phyloP scores from a whole-genome alignment of 257 asterid species.

The Ehretia macrophylla region DNA sequence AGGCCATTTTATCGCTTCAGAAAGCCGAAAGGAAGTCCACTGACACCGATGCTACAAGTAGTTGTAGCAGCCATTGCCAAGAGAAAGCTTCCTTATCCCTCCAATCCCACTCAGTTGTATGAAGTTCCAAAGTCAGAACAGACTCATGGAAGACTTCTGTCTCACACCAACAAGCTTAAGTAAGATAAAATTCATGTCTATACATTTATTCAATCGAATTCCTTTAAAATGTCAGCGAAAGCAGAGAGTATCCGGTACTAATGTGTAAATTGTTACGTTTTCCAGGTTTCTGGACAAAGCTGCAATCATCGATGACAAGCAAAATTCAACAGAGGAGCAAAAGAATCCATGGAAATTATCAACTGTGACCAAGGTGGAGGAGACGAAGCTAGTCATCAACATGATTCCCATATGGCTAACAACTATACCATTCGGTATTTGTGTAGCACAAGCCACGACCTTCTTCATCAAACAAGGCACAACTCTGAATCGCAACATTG shows the following conservation, averaged over 20 bases:
- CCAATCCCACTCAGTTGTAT: conserved; percentile 36
- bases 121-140: conserved; percentile 51
- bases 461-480: conserved; percentile 76
- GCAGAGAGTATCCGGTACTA: neutral
- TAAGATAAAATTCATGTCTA: too few species aligned
- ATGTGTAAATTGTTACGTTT: neutral
- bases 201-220: too few species aligned
- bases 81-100: conserved; percentile 46
- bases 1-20: conserved; percentile 62
- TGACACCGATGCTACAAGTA: conserved; percentile 67
- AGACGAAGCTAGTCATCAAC: conserved; percentile 57
- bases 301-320: conserved; percentile 47
- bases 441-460: conserved; percentile 64
- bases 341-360: conserved; percentile 55
- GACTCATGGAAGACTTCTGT: conserved; percentile 44
- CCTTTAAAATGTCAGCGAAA: too few species aligned
- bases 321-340: conserved; percentile 15
- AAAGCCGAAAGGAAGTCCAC: conserved; percentile 60
- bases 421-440: conserved; percentile 59
- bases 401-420: conserved; percentile 79
- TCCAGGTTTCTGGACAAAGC: conserved; percentile 85
- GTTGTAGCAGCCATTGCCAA: conserved; percentile 60
- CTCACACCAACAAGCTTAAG: conserved; percentile 60
- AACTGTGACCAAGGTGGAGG: conserved; percentile 66
- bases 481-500: conserved; percentile 38